These are phyloP conservation scores for Gigaspora rosea DNA, from an alignment of 192 early-diverging fungal genomes.

Conservation along the genomic window DNA sequence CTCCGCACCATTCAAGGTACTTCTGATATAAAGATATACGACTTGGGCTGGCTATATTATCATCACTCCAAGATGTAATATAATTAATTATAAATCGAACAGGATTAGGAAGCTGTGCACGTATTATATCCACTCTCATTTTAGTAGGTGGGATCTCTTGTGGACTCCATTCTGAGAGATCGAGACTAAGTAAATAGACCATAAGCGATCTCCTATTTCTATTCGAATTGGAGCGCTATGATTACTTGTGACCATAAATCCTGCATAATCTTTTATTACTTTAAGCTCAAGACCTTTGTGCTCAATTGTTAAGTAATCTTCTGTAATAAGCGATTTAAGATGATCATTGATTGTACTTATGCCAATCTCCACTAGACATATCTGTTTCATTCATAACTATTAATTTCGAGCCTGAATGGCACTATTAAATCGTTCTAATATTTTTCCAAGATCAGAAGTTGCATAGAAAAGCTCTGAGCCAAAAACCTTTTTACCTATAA, in stretches of 20 bases:
- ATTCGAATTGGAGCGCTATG: background rate
- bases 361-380: background rate
- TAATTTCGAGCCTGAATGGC: background rate
- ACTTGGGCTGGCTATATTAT: background rate
- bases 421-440: slow-evolving; percentile 18
- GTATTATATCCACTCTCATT: no score
- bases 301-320: slow-evolving; percentile 9
- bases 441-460: no score
- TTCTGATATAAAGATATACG: background rate
- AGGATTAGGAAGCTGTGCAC: no score
- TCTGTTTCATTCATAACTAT: background rate
- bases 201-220: background rate
- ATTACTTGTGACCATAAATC: slow-evolving; percentile 13
- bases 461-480: no score
- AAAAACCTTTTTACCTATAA: no score
- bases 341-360: slow-evolving; percentile 11
- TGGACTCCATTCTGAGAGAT: no score
- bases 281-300: background rate
- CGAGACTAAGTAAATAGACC: no score
- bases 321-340: no score
- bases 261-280: background rate
- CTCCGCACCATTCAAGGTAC: background rate
- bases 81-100: slow-evolving; percentile 4
- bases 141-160: no score
- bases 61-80: background rate